Conservation (phyloP, 2,329 filamentous ascomycete genomes). For the Ophiocordyceps robertsii region DNA sequence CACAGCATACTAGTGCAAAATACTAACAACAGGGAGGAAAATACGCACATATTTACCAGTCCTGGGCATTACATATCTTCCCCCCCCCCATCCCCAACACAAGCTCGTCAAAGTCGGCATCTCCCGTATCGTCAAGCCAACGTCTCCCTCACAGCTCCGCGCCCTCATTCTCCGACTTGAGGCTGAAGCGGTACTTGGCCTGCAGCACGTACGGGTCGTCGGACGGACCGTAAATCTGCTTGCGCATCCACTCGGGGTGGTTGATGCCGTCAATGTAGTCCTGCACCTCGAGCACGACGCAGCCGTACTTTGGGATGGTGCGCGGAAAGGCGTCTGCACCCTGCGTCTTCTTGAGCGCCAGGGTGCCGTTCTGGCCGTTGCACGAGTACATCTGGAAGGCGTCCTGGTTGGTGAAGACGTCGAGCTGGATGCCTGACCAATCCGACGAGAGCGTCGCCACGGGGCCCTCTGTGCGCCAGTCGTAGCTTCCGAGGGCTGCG, state of each 20-base stretch:
- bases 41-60: too few species aligned
- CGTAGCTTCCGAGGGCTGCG: conserved; percentile 37
- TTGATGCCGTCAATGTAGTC: conserved; percentile 94
- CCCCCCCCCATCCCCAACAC: too few species aligned
- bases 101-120: too few species aligned
- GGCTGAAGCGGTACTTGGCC: conserved; percentile 46
- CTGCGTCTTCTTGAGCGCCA: conserved; percentile 58
- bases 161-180: conserved; percentile 14
- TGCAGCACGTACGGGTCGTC: conserved; percentile 48
- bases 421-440: conserved; percentile 72
- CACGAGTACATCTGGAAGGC: conserved; percentile 86
- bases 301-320: conserved; percentile 63
- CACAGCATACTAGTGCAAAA: too few species aligned
- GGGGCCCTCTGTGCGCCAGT: conserved; percentile 48
- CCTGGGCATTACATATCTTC: too few species aligned
- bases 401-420: conserved; percentile 72
- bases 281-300: conserved; percentile 81
- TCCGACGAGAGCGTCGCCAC: conserved; percentile 55
- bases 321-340: conserved; percentile 43
- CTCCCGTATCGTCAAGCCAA: too few species aligned
- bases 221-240: conserved; percentile 47
- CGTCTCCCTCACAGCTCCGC: not conserved
- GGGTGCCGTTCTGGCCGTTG: conserved; percentile 57
- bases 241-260: conserved; percentile 74
- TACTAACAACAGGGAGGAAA: too few species aligned